Evolutionary conservation across 768 basidiomycete species (phyloP).

Genomic region (Suillus spraguei): DNA sequence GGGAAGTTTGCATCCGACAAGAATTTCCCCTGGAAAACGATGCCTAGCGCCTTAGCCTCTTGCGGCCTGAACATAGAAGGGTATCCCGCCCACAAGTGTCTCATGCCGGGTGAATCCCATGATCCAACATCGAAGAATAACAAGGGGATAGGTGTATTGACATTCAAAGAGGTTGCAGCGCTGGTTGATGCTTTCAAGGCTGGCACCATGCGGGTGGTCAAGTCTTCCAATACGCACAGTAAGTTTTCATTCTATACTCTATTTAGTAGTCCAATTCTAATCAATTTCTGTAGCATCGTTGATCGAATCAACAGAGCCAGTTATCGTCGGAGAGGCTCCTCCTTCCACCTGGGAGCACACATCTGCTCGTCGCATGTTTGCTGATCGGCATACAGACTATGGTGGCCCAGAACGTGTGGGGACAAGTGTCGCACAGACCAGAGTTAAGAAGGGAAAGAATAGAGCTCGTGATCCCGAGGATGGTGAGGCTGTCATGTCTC

Average conservation of each 20-base stretch:
- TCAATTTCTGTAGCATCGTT: background rate
- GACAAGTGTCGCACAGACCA: background rate
- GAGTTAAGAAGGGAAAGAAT: background rate
- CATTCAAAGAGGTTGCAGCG: background rate
- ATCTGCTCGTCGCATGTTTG: background rate
- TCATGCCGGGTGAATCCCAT: background rate
- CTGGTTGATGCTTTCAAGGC: slow-evolving; percentile 1
- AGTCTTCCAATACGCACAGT: background rate
- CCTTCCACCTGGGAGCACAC: background rate
- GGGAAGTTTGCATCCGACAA: background rate
- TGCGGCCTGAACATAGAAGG: background rate
- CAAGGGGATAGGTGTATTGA: slow-evolving; percentile 4
- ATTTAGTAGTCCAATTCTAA: background rate
- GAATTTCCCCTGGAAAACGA: slow-evolving; percentile 2
- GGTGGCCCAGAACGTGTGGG: background rate
- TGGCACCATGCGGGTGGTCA: background rate
- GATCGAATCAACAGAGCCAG: background rate
- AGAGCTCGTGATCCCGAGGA: background rate
- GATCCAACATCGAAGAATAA: background rate
- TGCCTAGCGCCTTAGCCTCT: background rate
- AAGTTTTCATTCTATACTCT: background rate
- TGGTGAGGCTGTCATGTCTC: background rate
- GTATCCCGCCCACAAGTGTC: background rate
- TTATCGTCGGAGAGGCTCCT: slow-evolving; percentile 3
- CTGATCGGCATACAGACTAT: background rate